These are phyloP conservation scores for Westerdykella aurantiaca DNA, from an alignment of 2,329 filamentous ascomycete genomes.

Conservation along the genomic window DNA sequence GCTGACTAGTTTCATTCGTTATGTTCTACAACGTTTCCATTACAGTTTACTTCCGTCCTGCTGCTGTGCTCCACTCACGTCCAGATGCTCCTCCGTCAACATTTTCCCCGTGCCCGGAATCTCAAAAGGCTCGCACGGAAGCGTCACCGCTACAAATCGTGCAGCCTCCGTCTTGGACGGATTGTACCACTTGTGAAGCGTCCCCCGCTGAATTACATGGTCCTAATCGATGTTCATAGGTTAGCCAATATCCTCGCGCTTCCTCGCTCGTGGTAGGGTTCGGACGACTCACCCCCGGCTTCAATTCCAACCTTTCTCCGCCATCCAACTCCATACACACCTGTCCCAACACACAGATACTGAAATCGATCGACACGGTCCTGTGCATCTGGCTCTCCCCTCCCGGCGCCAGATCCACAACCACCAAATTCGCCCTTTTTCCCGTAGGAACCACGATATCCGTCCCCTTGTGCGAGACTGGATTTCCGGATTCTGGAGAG, in stretches of 20 bases:
- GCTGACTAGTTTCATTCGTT: no score
- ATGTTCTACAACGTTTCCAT: no score
- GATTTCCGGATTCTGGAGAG: not conserved
- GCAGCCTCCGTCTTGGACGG: constrained; percentile 13
- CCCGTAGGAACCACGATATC: constrained; percentile 12
- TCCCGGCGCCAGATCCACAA: constrained; percentile 9
- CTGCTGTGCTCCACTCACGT: constrained; percentile 6
- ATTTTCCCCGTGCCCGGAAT: constrained; percentile 17
- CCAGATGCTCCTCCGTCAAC: constrained; percentile 13
- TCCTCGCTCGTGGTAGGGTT: no score
- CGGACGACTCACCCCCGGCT: no score
- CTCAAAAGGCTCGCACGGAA: constrained; percentile 18
- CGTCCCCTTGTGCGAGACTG: constrained; percentile 6
- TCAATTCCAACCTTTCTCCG: no score
- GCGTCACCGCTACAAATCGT: constrained; percentile 16
- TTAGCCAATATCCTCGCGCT: no score
- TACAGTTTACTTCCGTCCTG: constrained; percentile 5
- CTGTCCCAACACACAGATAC: no score
- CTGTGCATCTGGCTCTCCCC: no score
- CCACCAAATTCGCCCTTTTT: constrained; percentile 8
- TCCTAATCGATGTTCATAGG: constrained; percentile 4
- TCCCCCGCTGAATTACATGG: constrained; percentile 19
- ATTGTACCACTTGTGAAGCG: constrained; percentile 20
- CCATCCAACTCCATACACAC: no score
- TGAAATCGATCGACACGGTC: no score